Evolutionary conservation across 2,329 filamentous ascomycete species (phyloP), one percentile per base, ranked within the genome.

Genomic region (Fusarium hainanense): DNA sequence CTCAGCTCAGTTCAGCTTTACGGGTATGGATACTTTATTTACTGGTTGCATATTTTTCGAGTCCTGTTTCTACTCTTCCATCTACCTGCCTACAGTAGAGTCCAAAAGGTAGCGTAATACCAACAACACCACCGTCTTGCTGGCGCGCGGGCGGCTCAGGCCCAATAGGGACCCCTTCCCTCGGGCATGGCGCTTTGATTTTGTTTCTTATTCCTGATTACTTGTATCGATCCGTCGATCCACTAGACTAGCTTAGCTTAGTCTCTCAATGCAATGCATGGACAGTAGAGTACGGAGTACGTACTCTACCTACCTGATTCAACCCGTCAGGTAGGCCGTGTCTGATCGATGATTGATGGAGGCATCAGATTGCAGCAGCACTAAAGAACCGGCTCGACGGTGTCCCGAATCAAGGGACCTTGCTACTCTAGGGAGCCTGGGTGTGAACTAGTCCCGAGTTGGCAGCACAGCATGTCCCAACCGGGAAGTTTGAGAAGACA

Each of bases 141-240:
- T 59, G 48, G 65, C 54, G 54, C 59, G 54, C 65, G 54, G 54
- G 65, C 30, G 50, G 65, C 61, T 58, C 65, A 40, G 54, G 21
- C 65, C 66, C 65, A 68, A 68, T 68, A 65, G 66, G 65, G 66
- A 65, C 54, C 59, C 59, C 50, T 69, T 69, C 54, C 59, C 27
- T 50, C 59, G 54, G 66, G 54, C 54, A 69, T 61, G 66, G 66
- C 65, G 65, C 54, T 61, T 68, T 60, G 59, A 60, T 68, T 69
- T 55, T 55, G 50, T 68, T 64, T 48, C 65, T 65, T 68, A 54
- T 51, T 69, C 59, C 54, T 68, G 49, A 59, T 52, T 65, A 54
- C 54, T 64, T 52, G 49, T 51, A 51, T 51, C 49, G 61, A 42
- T 55, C 52, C 21, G 52, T 48, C 32, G 49, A 55, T 55, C 52